Percentiles rank a stretch among this genome's conserved stretches.
Conservation (phyloP, 371 early-diverging fungal genomes). For the Syncephalastrum sp. region DNA sequence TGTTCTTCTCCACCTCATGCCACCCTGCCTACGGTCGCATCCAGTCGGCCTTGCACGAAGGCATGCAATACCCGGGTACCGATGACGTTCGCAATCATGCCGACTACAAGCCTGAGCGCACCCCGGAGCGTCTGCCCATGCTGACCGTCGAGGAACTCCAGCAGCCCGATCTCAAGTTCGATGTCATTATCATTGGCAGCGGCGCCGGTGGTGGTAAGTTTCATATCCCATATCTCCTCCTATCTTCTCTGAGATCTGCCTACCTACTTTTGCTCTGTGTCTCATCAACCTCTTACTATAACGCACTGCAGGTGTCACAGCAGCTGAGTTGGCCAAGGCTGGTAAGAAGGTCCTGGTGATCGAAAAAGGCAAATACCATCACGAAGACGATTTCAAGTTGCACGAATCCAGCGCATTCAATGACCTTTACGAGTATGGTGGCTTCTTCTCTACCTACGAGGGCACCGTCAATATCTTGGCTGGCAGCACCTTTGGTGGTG, state of each 20-base stretch:
- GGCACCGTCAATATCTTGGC: constrained; percentile 54
- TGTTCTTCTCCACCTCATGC: constrained; percentile 26
- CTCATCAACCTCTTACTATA: too few species aligned
- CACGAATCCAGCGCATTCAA: constrained; percentile 46
- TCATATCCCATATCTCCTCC: too few species aligned
- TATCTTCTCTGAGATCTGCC: not conserved
- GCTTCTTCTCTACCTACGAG: constrained; percentile 38
- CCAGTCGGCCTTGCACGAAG: constrained; percentile 17
- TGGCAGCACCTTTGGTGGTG: constrained; percentile 66
- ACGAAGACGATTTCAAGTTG: constrained; percentile 50
- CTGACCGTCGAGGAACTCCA: constrained; percentile 17
- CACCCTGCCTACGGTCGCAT: constrained; percentile 21
- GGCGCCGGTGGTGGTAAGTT: constrained; percentile 72
- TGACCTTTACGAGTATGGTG: constrained; percentile 54
- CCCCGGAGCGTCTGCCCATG: constrained; percentile 25
- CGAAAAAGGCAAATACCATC: constrained; percentile 68
- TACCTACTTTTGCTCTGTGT: too few species aligned
- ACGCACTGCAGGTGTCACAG: constrained; percentile 49
- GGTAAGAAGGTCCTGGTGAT: constrained; percentile 74
- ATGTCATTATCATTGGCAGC: constrained; percentile 73
- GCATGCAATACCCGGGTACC: constrained; percentile 46
- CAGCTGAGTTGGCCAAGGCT: constrained; percentile 66
- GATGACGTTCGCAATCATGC: constrained; percentile 9
- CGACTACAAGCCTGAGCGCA: constrained; percentile 16
- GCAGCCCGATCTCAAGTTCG: constrained; percentile 39